phyloP scores from a whole-genome alignment of 179 eudicot genomes.

The Beta corolliflora region DNA sequence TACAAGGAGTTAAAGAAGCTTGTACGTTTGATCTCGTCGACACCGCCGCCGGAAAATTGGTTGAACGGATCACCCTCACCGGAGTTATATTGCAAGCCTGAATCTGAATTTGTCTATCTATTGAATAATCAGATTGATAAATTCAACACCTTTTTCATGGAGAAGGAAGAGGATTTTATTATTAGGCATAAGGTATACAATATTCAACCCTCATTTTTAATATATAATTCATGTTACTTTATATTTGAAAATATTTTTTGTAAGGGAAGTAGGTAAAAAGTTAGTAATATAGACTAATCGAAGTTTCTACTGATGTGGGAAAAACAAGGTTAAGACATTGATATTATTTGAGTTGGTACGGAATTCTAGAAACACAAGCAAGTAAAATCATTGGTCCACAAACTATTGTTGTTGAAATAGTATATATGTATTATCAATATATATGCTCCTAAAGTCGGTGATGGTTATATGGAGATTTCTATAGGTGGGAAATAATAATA shows the following conservation, averaged over 20 bases:
- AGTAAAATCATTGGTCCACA: too few species aligned
- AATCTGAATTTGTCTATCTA: slow-evolving; percentile 59
- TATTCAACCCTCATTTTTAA: too few species aligned
- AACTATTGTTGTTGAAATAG: too few species aligned
- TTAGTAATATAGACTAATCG: too few species aligned
- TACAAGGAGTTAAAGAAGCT: slow-evolving; percentile 83
- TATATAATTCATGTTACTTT: neutral
- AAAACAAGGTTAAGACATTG: too few species aligned
- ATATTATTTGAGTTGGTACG: too few species aligned
- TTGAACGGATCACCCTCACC: slow-evolving; percentile 15
- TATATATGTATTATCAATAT: too few species aligned
- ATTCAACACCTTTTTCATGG: slow-evolving; percentile 76
- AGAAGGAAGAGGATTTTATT: slow-evolving; percentile 83
- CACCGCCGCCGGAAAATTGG: slow-evolving; percentile 25
- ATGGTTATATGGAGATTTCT: too few species aligned
- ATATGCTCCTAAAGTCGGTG: too few species aligned
- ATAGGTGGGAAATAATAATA: neutral
- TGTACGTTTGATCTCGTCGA: slow-evolving; percentile 48
- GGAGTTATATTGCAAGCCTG: slow-evolving; percentile 43
- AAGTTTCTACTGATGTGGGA: too few species aligned
- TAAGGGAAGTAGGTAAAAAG: too few species aligned
- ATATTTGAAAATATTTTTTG: neutral
- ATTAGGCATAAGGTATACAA: slow-evolving; percentile 64
- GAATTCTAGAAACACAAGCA: too few species aligned
- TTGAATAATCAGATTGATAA: slow-evolving; percentile 78